Base-by-base conservation (phyloP, 2,329 filamentous ascomycete genomes). In the Fusarium kyushuense region DNA sequence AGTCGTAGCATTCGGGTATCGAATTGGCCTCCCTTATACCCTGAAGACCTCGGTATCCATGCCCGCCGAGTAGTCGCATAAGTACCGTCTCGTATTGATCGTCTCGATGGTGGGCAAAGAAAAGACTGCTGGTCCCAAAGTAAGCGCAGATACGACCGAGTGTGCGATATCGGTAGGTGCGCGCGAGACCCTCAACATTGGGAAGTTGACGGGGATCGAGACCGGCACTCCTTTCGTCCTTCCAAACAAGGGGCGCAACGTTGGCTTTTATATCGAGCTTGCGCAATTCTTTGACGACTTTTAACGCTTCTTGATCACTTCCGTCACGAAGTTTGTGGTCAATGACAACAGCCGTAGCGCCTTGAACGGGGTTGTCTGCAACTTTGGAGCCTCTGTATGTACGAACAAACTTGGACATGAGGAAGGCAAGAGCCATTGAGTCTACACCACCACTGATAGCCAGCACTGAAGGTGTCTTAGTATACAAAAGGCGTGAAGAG, bases 361-460 rank as follows among this genome's bases (percentile, higher is more conserved):
- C 70, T 13, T 71, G 66, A 36, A 82, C 73, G 16, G 82, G 79
- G 61, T 84, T 82, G 71, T 85, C 85, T 33, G 79, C 80, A 27
- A 88, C 74, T 42, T 69, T 79, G 65, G 82, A 73, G 27, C 70
- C 60, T 3, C 73, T 74, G 45, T 81, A 74, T 5, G 65, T 62
- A 5, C 63, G 76, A 36, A 79, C 78, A 35, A 86, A 72, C 45
- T 82, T 78, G 48, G 83, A 84, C 76, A 92, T 92, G 35, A 98
- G 85, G 63, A 84, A 89, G 56, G 94, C 93, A 63, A 99, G 83
- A 29, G 95, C 95, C 94, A 98, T 99, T n/a, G 95, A 98, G 79
- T 99, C 96, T 38, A 96, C 92, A 10, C 96, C 96, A 25, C 96
- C 96, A 75, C 94, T 97, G 64, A 98, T 84, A 17, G 94, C 96